Percentiles rank a stretch among this genome's conserved stretches.
phyloP scores from a whole-genome alignment of 192 early-diverging fungal genomes.

The Entophlyctis luteolus region DNA sequence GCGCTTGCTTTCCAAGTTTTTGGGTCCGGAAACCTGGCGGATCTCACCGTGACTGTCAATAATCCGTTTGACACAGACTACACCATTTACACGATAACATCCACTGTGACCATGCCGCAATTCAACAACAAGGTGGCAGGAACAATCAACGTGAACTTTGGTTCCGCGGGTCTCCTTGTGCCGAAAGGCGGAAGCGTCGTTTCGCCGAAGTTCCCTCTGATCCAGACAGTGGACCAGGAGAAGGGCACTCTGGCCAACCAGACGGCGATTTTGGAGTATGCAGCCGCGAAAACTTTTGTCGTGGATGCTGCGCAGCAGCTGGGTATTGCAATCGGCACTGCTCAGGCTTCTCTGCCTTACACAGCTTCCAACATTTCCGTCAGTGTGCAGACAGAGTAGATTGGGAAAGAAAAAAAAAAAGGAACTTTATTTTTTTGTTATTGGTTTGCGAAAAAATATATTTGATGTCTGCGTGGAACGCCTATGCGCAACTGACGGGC shows the following conservation, averaged over 20 bases:
- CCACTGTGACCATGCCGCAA: background rate
- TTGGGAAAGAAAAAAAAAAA: too few species aligned
- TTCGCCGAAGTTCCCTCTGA: background rate
- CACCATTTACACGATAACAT: background rate
- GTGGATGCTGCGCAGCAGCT: background rate
- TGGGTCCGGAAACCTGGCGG: background rate
- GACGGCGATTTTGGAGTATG: background rate
- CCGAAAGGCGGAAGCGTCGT: background rate
- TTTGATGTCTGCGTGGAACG: too few species aligned
- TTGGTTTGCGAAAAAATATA: too few species aligned
- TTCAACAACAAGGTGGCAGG: background rate
- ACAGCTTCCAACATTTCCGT: background rate
- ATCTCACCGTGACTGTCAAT: background rate
- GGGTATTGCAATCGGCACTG: background rate
- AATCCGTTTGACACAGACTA: constrained; percentile 21
- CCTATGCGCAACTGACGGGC: too few species aligned
- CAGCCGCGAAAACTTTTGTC: background rate
- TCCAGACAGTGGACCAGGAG: background rate
- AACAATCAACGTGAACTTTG: background rate
- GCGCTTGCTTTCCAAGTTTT: too few species aligned
- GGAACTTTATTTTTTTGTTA: too few species aligned
- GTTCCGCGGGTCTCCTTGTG: background rate
- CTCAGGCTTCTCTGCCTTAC: background rate
- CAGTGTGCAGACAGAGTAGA: too few species aligned
- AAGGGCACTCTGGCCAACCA: background rate